Evolutionary conservation across 1,139 yeast species (phyloP), one percentile per base, ranked within the genome.

Genomic region (Saccharomyces hybrid): DNA sequence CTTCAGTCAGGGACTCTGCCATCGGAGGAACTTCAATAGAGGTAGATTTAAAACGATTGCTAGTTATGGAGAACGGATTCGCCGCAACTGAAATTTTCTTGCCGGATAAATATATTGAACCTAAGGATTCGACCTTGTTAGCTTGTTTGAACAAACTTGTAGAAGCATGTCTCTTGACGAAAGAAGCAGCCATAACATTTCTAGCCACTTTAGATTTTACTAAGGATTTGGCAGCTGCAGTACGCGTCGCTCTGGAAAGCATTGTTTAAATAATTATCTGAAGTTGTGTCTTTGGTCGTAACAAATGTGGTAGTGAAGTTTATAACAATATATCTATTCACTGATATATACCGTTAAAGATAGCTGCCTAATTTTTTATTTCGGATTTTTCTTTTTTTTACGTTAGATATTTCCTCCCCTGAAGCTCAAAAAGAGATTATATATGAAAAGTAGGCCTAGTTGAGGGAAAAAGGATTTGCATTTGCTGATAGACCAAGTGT

Each of bases 1-100:
- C 99, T 74, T 93, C 99, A 51, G 97, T 89, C 70, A 93, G 86
- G 54, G 98, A 91, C 75, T 93, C 99, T 52, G 99, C 99, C 97
- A 93, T 90, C 63, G 89, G 96, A 52, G 99, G 99, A 42, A 93
- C 99, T 73, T 90, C 88, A 56, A 93, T 96, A 54, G 72, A 64
- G 50, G 75, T 71, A 38, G 77, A 71, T 55, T 72, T 70, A 59
- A 59, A 63, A 54, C 70, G 65, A 41, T 50, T 47, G 48, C 23
- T 16, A 13, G 47, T 34, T 47, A 47, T 34, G 25, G 8, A 6
- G 14, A 16, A 23, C 16, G 31, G 25, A 11, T 14, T 46, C n/a
- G 6, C n/a, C 13, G 9, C 20, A n/a, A 46, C 23, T 11, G 11
- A 23, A 9, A 11, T 9, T n/a, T 28, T 46, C 23, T 16, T 9